A percentile compares a stretch with the other conserved stretches of the same genome.
phyloP scores from a whole-genome alignment of 306 rosid species.

The Trifolium fragiferum region DNA sequence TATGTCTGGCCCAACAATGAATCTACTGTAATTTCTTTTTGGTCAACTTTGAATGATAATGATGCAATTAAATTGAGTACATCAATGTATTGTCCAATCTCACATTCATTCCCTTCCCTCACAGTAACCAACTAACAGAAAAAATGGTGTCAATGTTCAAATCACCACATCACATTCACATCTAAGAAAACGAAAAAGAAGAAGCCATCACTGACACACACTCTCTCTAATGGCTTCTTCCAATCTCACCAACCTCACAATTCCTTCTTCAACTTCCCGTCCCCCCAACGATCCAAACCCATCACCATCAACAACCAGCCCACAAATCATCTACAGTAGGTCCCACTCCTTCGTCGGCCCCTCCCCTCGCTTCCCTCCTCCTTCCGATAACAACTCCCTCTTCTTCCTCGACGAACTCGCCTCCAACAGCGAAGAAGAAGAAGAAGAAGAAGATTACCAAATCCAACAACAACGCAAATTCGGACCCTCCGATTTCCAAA shows the following conservation, averaged over 20 bases:
- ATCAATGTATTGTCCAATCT: background rate
- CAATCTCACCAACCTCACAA: slow-evolving; percentile 65
- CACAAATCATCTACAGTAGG: slow-evolving; percentile 72
- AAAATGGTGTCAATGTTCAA: background rate
- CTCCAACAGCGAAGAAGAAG: slow-evolving; percentile 53
- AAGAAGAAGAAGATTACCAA: slow-evolving; percentile 27
- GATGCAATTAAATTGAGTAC: background rate
- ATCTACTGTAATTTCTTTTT: too few relatives aligned
- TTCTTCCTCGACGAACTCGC: slow-evolving; percentile 50
- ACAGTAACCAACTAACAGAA: background rate
- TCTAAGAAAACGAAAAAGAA: slow-evolving; percentile 51
- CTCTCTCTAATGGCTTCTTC: slow-evolving; percentile 53
- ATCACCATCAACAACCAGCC: slow-evolving; percentile 44
- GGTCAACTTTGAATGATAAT: background rate
- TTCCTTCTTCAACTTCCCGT: slow-evolving; percentile 36
- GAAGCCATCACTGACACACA: slow-evolving; percentile 1
- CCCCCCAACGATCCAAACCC: slow-evolving; percentile 24
- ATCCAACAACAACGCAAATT: slow-evolving; percentile 44
- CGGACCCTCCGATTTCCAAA: slow-evolving; percentile 81
- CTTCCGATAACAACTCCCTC: slow-evolving; percentile 45
- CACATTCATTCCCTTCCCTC: background rate
- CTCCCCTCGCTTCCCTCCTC: slow-evolving; percentile 66
- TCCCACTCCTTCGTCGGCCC: slow-evolving; percentile 98
- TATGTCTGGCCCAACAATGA: too few relatives aligned
- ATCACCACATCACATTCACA: background rate